phyloP scores from a whole-genome alignment of 345 rosid species.

The Heritiera littoralis region DNA sequence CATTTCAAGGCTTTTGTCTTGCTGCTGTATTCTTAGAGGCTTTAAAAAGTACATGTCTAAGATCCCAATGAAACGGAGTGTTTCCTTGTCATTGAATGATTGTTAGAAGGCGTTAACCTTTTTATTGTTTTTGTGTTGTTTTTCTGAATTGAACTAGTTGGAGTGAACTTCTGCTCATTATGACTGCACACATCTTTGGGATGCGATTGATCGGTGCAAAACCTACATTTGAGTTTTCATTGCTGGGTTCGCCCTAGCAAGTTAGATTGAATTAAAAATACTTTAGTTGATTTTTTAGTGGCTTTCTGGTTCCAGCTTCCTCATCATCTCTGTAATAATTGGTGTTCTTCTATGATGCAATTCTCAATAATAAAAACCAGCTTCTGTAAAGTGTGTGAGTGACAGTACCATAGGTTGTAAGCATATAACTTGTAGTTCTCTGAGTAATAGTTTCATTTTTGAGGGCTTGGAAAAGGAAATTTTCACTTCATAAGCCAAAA shows the following conservation, averaged over 20 bases:
- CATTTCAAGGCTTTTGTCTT: background rate
- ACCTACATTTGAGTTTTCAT: background rate
- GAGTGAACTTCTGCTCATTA: background rate
- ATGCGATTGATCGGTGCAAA: background rate
- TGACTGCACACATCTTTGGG: background rate
- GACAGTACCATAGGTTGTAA: background rate
- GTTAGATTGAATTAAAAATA: background rate
- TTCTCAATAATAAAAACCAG: background rate
- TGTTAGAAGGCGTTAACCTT: background rate
- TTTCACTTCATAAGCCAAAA: background rate
- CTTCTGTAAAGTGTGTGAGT: background rate
- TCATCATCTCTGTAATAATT: slow-evolving; percentile 1
- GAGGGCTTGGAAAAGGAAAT: background rate
- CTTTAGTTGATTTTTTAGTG: background rate
- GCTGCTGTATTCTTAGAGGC: background rate
- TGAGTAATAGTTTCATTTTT: background rate
- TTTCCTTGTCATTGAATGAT: background rate
- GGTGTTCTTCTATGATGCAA: background rate
- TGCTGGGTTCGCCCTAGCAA: background rate
- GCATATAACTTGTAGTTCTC: background rate
- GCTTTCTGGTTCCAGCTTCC: background rate
- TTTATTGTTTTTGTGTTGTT: background rate
- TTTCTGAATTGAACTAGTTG: background rate
- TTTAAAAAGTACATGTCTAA: background rate
- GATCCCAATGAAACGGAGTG: background rate